These are phyloP conservation scores for Musa balbisiana DNA, from an alignment of 202 grass and related monocot species.

Conservation along the genomic window DNA sequence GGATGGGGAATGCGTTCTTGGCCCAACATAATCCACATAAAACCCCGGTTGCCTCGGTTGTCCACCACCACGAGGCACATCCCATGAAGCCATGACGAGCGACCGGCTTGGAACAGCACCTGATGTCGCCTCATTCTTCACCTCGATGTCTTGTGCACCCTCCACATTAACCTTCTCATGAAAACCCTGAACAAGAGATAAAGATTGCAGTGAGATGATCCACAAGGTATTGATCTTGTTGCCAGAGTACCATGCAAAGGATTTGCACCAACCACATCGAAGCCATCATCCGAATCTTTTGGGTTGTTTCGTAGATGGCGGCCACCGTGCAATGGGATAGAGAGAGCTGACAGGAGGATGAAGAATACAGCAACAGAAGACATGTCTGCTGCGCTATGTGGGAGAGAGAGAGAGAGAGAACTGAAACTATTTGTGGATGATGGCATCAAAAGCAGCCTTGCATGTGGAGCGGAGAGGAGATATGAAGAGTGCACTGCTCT, in stretches of 20 bases:
- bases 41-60: not conserved
- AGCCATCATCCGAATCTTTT: not conserved
- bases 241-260: too few species aligned
- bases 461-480: not conserved
- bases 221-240: too few species aligned
- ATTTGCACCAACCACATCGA: not conserved
- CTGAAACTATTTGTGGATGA: not conserved
- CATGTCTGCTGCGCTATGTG: not conserved
- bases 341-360: not conserved
- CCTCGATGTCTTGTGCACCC: too few species aligned
- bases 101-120: not conserved
- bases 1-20: not conserved
- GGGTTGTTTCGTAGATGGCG: not conserved
- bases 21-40: constrained; percentile 3
- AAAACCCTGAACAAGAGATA: too few species aligned
- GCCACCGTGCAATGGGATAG: not conserved
- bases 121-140: too few species aligned
- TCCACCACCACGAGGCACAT: not conserved
- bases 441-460: not conserved
- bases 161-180: too few species aligned
- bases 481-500: too few species aligned
- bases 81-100: not conserved
- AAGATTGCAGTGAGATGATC: too few species aligned
- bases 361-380: not conserved
- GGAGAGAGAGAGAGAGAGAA: not conserved